A percentile compares a stretch with the other conserved stretches of the same genome.
Conservation (phyloP, 805 yeast genomes). For the Teunomyces barrocoloradensis region DNA sequence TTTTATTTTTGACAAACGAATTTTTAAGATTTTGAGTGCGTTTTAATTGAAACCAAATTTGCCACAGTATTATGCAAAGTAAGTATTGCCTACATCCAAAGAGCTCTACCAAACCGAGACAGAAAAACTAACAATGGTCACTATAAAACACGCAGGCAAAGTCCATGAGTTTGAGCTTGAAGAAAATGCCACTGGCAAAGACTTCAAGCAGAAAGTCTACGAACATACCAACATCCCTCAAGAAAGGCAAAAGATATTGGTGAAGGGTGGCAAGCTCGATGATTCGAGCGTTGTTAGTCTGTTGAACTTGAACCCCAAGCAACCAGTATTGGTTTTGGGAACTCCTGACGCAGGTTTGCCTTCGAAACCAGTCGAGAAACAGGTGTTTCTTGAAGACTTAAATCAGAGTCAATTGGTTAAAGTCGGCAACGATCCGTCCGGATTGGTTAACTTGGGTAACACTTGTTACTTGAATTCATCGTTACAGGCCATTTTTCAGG, state of each 20-base stretch:
- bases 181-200: slow-evolving; percentile 53
- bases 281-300: slow-evolving; percentile 59
- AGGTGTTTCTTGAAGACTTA: slow-evolving; percentile 69
- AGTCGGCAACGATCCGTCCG: slow-evolving; percentile 53
- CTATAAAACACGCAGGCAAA: slow-evolving; percentile 40
- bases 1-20: neutral
- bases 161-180: slow-evolving; percentile 44
- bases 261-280: slow-evolving; percentile 83
- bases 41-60: neutral
- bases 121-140: slow-evolving; percentile 18
- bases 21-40: neutral
- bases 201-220: slow-evolving; percentile 67
- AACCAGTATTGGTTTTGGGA: slow-evolving; percentile 84
- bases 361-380: slow-evolving; percentile 49
- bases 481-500: slow-evolving; percentile 52
- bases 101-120: no score
- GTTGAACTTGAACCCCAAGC: slow-evolving; percentile 60
- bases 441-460: slow-evolving; percentile 68
- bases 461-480: slow-evolving; percentile 78
- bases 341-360: slow-evolving; percentile 72
- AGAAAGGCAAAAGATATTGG: slow-evolving; percentile 83
- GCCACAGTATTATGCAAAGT: slow-evolving; percentile 2
- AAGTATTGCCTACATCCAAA: slow-evolving; percentile 18
- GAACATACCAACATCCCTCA: slow-evolving; percentile 80
- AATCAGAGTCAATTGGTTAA: slow-evolving; percentile 41